These are phyloP conservation scores for Aristolochia californica DNA, from an alignment of 164 flowering plant species.

Conservation along the genomic window DNA sequence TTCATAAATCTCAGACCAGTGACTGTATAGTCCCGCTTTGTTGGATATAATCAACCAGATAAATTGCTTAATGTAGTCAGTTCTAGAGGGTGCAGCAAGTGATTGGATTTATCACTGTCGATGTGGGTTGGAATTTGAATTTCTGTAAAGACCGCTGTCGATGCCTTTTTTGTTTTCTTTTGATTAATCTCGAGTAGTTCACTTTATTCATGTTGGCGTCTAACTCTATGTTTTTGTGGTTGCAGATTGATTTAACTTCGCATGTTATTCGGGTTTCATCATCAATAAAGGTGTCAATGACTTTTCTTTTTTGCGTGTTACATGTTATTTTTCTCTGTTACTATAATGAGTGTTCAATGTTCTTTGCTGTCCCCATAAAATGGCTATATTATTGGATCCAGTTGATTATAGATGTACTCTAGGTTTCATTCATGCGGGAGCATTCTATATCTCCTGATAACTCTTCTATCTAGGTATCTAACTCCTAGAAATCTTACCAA, in stretches of 20 bases:
- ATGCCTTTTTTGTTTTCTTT: not conserved
- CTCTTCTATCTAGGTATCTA: too few species aligned
- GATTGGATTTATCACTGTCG: not conserved
- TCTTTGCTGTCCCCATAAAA: too few species aligned
- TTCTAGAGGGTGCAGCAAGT: too few species aligned
- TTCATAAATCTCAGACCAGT: too few species aligned
- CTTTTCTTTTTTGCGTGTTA: not conserved
- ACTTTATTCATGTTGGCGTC: not conserved
- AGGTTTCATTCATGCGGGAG: too few species aligned
- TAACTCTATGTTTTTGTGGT: not conserved
- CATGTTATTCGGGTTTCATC: slow-evolving; percentile 52
- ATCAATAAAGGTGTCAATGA: slow-evolving; percentile 50
- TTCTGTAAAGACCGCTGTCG: not conserved
- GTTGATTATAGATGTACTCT: too few species aligned
- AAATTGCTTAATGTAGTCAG: too few species aligned
- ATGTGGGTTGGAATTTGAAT: not conserved
- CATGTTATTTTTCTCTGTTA: too few species aligned
- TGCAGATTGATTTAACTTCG: slow-evolving; percentile 81
- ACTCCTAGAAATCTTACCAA: too few species aligned
- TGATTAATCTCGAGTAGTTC: not conserved
- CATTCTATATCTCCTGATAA: too few species aligned
- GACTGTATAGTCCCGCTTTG: too few species aligned
- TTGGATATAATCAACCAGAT: too few species aligned
- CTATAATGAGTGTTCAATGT: not conserved
- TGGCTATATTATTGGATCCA: not conserved